phyloP scores from a whole-genome alignment of 2,329 filamentous ascomycete species.

The Xylariaceae sp. region DNA sequence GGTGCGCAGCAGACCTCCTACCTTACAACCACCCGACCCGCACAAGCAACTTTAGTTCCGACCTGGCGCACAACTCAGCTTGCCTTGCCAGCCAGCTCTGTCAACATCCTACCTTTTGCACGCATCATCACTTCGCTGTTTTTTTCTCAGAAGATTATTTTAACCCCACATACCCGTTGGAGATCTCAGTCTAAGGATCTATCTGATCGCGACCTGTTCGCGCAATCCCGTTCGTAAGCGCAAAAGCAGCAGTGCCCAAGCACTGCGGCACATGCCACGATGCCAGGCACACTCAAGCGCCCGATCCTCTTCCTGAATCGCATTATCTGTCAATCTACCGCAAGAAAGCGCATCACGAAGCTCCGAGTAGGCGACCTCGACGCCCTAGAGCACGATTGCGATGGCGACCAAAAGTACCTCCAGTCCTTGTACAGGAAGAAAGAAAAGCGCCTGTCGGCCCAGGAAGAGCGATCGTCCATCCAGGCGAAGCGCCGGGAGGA shows the following conservation, averaged over 20 bases:
- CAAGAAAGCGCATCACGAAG: constrained; percentile 38
- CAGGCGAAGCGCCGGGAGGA: constrained; percentile 34
- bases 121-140: neutral
- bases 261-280: constrained; percentile 17
- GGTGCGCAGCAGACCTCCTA: too few species aligned
- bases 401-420: constrained; percentile 31
- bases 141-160: neutral
- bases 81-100: neutral
- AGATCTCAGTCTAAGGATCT: neutral
- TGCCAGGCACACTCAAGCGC: constrained; percentile 34
- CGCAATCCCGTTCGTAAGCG: neutral
- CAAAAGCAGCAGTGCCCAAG: neutral
- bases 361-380: constrained; percentile 35
- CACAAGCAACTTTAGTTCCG: too few species aligned
- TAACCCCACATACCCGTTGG: neutral
- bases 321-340: constrained; percentile 34
- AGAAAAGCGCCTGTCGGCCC: constrained; percentile 32
- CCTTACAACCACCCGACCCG: too few species aligned
- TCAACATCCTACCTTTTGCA: neutral
- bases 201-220: neutral
- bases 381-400: constrained; percentile 28
- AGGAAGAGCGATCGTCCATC: constrained; percentile 32
- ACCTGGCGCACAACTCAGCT: neutral
- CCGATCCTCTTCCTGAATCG: constrained; percentile 37
- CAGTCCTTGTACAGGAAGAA: constrained; percentile 32